phyloP scores from a whole-genome alignment of 192 early-diverging fungal genomes.

The Umbelopsis sp. region DNA sequence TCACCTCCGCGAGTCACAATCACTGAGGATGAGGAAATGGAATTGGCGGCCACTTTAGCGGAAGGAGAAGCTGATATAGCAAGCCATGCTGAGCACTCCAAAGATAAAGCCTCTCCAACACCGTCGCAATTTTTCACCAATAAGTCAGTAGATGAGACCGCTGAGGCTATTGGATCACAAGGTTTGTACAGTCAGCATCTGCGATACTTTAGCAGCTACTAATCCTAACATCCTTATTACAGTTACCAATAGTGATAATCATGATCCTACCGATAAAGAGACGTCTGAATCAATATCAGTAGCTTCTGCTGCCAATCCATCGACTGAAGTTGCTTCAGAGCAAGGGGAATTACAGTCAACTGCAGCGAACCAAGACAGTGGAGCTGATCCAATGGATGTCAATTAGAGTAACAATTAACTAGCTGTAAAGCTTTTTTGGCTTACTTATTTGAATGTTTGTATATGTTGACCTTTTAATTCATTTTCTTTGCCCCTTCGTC shows the following conservation, averaged over 20 bases:
- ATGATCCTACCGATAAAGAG: too few relatives aligned
- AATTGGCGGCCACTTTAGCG: constrained; percentile 23
- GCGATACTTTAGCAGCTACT: too few relatives aligned
- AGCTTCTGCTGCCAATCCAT: too few relatives aligned
- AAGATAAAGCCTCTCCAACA: neutral
- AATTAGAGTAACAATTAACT: neutral
- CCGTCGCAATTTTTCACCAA: neutral
- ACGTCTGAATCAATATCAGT: too few relatives aligned
- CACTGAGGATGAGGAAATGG: constrained; percentile 37
- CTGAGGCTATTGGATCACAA: neutral
- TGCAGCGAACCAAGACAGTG: neutral
- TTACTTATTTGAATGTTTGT: neutral
- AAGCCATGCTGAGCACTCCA: neutral
- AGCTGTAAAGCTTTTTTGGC: neutral
- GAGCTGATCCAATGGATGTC: neutral
- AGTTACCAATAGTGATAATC: too few relatives aligned
- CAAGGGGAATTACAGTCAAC: neutral
- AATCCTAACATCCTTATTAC: too few relatives aligned
- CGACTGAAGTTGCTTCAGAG: too few relatives aligned
- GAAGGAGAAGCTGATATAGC: constrained; percentile 9
- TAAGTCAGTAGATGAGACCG: too few relatives aligned
- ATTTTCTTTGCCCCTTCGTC: too few relatives aligned
- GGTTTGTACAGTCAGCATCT: neutral
- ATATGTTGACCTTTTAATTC: neutral
- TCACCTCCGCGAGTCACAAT: neutral